Evolutionary conservation across 106 monocot species (phyloP).

Genomic region (Acorus gramineus): DNA sequence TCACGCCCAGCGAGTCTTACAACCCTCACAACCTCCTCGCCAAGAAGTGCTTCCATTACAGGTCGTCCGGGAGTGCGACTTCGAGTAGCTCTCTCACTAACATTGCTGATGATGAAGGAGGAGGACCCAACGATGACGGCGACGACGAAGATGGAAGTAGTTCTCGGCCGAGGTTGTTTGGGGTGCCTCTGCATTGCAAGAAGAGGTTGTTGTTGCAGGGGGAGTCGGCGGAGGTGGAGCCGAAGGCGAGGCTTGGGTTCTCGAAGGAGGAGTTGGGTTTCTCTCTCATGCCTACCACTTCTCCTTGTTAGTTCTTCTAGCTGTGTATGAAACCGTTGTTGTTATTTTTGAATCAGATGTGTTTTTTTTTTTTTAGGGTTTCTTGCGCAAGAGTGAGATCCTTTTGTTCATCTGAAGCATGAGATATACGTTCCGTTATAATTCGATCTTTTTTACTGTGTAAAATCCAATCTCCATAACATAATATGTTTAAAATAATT

Average conservation of each 20-base stretch:
- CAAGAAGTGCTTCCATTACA: slow-evolving; percentile 5
- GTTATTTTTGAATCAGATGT: too few species aligned
- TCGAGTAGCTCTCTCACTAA: slow-evolving; percentile 93
- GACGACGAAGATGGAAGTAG: slow-evolving; percentile 19
- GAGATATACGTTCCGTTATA: too few species aligned
- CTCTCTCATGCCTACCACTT: slow-evolving; percentile 10
- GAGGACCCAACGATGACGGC: neutral
- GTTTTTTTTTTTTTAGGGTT: too few species aligned
- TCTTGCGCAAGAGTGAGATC: too few species aligned
- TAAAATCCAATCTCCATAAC: too few species aligned
- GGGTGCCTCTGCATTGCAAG: slow-evolving; percentile 20
- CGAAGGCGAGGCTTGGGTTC: slow-evolving; percentile 30
- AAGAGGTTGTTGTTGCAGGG: slow-evolving; percentile 16
- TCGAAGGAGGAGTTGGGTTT: slow-evolving; percentile 24
- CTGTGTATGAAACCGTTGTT: too few species aligned
- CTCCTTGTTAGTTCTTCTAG: too few species aligned
- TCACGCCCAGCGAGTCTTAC: slow-evolving; percentile 43
- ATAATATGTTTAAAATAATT: too few species aligned
- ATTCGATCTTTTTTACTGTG: too few species aligned
- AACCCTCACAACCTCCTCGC: neutral
- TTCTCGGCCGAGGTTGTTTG: slow-evolving; percentile 40
- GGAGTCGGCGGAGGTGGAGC: slow-evolving; percentile 2
- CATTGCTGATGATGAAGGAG: slow-evolving; percentile 34
- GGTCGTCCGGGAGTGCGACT: slow-evolving; percentile 59
- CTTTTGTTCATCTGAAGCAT: too few species aligned